phyloP scores from a whole-genome alignment of 2,329 filamentous ascomycete genomes.

The Fusarium virguliforme region DNA sequence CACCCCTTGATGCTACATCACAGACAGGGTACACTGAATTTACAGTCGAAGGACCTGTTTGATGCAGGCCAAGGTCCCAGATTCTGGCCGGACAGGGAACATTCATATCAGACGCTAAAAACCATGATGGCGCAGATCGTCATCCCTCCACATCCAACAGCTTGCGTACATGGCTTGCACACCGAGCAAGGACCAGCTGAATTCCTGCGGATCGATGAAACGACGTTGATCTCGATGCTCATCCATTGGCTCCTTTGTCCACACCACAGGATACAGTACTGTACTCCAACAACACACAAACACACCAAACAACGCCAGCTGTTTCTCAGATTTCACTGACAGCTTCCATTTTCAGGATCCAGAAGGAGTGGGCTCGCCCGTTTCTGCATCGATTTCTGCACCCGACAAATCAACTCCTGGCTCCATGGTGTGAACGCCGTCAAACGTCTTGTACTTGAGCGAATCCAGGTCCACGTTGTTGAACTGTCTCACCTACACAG shows the following conservation, averaged over 20 bases:
- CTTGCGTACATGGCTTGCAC: slow-evolving; percentile 51
- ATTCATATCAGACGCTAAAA: slow-evolving; percentile 16
- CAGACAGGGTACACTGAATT: neutral
- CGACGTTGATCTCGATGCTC: slow-evolving; percentile 36
- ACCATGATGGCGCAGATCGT: slow-evolving; percentile 24
- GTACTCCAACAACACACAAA: neutral
- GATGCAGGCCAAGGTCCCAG: slow-evolving; percentile 23
- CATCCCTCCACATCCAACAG: slow-evolving; percentile 26
- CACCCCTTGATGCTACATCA: neutral
- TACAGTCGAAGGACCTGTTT: slow-evolving; percentile 11
- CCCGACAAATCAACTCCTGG: slow-evolving; percentile 60
- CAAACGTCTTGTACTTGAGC: slow-evolving; percentile 56
- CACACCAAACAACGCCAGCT: slow-evolving; percentile 8
- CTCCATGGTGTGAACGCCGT: slow-evolving; percentile 56
- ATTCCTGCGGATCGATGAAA: slow-evolving; percentile 23
- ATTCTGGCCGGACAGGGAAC: slow-evolving; percentile 32
- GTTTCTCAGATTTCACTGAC: slow-evolving; percentile 4
- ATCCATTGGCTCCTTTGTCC: slow-evolving; percentile 20
- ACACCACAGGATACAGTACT: slow-evolving; percentile 6
- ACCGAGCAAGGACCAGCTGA: slow-evolving; percentile 4
- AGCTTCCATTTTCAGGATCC: slow-evolving; percentile 19
- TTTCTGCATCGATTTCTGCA: slow-evolving; percentile 21
- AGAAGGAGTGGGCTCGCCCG: slow-evolving; percentile 21
- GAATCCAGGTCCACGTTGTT: slow-evolving; percentile 60
- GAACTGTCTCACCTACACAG: slow-evolving; percentile 59